phyloP scores from a whole-genome alignment of 2,329 filamentous ascomycete genomes.

The Pseudogymnoascus sp. region DNA sequence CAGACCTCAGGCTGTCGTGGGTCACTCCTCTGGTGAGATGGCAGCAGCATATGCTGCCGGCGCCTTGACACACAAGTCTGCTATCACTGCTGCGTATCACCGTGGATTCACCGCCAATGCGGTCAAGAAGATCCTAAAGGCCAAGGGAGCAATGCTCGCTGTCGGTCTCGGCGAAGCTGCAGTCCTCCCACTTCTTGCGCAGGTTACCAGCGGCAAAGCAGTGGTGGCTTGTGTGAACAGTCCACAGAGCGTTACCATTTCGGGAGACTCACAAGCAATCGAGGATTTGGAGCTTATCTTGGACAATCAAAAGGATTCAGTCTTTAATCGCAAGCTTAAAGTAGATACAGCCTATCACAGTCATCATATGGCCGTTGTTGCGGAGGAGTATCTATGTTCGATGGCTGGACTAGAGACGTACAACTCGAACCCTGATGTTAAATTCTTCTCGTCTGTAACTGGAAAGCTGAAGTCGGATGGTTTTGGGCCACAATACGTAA shows the following conservation, averaged over 20 bases:
- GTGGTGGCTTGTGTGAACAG: slow-evolving; percentile 30
- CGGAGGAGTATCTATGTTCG: slow-evolving; percentile 19
- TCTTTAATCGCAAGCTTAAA: slow-evolving; percentile 17
- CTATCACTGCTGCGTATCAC: slow-evolving; percentile 38
- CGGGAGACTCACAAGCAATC: slow-evolving; percentile 15
- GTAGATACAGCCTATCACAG: slow-evolving; percentile 25
- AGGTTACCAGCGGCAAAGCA: slow-evolving; percentile 12
- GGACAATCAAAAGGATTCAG: slow-evolving; percentile 11
- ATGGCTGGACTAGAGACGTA: background rate
- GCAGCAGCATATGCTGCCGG: slow-evolving; percentile 38
- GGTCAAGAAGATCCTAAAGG: slow-evolving; percentile 12
- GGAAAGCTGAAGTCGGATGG: slow-evolving; percentile 16
- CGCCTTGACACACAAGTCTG: slow-evolving; percentile 25
- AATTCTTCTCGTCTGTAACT: slow-evolving; percentile 37
- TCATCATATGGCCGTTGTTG: slow-evolving; percentile 27
- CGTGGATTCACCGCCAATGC: slow-evolving; percentile 26
- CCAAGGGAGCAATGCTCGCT: slow-evolving; percentile 46
- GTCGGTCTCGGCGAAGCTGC: slow-evolving; percentile 30
- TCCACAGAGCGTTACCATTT: slow-evolving; percentile 21
- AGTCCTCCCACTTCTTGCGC: slow-evolving; percentile 10
- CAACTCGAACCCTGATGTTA: background rate
- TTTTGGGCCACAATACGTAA: background rate
- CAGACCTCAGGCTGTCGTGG: slow-evolving; percentile 31
- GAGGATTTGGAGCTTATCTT: slow-evolving; percentile 13
- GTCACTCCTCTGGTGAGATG: slow-evolving; percentile 42